phyloP scores from a whole-genome alignment of 768 basidiomycete genomes.

The Rhizopogon sp. region DNA sequence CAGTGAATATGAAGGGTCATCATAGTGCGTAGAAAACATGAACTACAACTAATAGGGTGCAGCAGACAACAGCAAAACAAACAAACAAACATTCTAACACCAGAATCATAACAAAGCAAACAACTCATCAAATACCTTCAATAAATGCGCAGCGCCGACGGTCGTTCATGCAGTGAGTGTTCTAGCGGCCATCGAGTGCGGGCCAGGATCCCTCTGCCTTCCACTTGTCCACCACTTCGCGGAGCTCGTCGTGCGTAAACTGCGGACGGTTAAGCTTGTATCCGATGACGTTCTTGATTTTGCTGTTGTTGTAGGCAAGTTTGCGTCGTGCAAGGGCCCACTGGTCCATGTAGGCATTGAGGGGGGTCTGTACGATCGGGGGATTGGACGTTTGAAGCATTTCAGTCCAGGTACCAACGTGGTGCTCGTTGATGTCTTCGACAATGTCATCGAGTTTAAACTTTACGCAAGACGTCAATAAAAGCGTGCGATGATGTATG shows the following conservation, averaged over 20 bases:
- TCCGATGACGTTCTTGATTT: constrained; percentile 69
- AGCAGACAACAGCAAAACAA: constrained; percentile 6
- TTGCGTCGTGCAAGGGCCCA: constrained; percentile 66
- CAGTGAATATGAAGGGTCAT: constrained; percentile 7
- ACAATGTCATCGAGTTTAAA: constrained; percentile 63
- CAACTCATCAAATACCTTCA: constrained; percentile 4
- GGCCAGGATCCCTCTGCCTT: constrained; percentile 57
- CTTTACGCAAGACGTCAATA: constrained; percentile 26
- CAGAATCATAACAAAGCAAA: constrained; percentile 2
- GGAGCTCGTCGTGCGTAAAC: constrained; percentile 56
- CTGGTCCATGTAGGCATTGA: constrained; percentile 77
- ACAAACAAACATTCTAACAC: background rate
- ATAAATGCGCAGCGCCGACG: constrained; percentile 8
- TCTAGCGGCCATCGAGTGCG: constrained; percentile 9
- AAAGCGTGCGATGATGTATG: background rate
- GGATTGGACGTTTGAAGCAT: constrained; percentile 72
- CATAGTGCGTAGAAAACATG: constrained; percentile 10
- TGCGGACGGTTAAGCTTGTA: constrained; percentile 61
- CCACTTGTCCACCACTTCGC: constrained; percentile 77
- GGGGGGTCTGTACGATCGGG: constrained; percentile 63
- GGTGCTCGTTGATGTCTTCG: constrained; percentile 82
- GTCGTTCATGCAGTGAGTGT: background rate
- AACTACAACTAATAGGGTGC: constrained; percentile 1
- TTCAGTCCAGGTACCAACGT: constrained; percentile 77
- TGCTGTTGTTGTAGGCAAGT: constrained; percentile 63